phyloP scores from a whole-genome alignment of 495 filamentous ascomycete genomes.

The Neurospora terricola region DNA sequence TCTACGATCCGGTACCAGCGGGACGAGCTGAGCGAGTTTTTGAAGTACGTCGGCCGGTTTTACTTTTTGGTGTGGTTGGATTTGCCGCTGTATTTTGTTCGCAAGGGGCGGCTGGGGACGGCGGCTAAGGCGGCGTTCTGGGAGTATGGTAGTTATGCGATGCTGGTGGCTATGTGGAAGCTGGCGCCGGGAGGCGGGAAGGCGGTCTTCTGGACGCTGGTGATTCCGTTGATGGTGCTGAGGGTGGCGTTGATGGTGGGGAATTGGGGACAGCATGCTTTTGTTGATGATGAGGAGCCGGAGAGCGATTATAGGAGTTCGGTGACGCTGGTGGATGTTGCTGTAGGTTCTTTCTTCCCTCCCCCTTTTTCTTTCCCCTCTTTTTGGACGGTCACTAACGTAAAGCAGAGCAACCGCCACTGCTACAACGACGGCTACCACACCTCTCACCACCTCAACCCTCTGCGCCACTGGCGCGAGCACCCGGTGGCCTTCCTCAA shows the following conservation, averaged over 20 bases:
- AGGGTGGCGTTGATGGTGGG: conserved; percentile 66
- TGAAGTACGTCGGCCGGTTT: conserved; percentile 62
- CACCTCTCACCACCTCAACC: conserved; percentile 69
- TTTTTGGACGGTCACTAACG: background rate
- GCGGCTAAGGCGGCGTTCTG: conserved; percentile 45
- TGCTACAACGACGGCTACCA: conserved; percentile 77
- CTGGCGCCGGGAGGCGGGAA: background rate
- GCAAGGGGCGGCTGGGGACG: conserved; percentile 35
- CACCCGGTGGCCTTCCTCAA: conserved; percentile 56
- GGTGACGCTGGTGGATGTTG: conserved; percentile 63
- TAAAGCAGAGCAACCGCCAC: conserved; percentile 52
- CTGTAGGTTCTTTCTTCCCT: conserved; percentile 38
- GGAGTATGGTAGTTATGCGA: conserved; percentile 44
- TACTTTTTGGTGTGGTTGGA: conserved; percentile 63
- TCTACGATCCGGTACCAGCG: conserved; percentile 70
- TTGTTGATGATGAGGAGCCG: conserved; percentile 60
- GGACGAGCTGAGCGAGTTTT: conserved; percentile 52
- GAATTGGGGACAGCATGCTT: conserved; percentile 70
- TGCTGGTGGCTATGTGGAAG: background rate
- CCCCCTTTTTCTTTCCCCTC: background rate
- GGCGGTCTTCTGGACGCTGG: conserved; percentile 44
- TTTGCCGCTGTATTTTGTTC: conserved; percentile 60
- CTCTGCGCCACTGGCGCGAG: conserved; percentile 64
- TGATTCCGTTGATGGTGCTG: conserved; percentile 47
- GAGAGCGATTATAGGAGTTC: conserved; percentile 56